Percentiles rank a stretch among this genome's conserved stretches.
Evolutionary conservation across 345 rosid species (phyloP).

Genomic region (Brassica napus): DNA sequence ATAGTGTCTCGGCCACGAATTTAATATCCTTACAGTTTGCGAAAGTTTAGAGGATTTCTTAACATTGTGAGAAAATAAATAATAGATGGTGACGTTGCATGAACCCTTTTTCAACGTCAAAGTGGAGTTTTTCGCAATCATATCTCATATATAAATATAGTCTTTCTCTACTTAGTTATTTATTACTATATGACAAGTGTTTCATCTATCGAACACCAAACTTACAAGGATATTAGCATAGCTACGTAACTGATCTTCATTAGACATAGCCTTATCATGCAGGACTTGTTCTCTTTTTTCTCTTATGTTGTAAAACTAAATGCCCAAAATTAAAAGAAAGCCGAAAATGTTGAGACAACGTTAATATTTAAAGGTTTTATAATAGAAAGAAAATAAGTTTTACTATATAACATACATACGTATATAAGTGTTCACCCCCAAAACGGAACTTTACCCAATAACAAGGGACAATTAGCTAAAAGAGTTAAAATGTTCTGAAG

Average conservation of each 20-base stretch:
- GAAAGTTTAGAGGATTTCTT: neutral
- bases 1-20: conserved; percentile 1
- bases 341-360: neutral
- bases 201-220: neutral
- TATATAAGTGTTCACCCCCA: too few species aligned
- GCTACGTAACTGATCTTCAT: conserved; percentile 29
- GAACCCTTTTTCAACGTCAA: conserved; percentile 26
- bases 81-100: conserved; percentile 21
- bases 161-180: neutral
- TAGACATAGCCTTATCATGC: conserved; percentile 3
- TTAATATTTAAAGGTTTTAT: neutral
- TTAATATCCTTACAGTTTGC: conserved; percentile 18
- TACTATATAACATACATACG: too few species aligned
- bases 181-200: conserved; percentile 15
- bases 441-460: neutral
- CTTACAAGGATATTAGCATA: neutral
- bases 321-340: neutral
- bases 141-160: neutral
- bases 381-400: neutral
- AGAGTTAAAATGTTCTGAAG: neutral
- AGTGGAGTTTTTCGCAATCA: neutral
- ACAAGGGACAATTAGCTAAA: neutral
- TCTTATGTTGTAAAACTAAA: neutral
- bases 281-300: neutral
- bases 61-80: conserved; percentile 20